Evolutionary conservation across 2,329 filamentous ascomycete species (phyloP), one percentile per base, ranked within the genome.

Genomic region (Colletotrichum horii): DNA sequence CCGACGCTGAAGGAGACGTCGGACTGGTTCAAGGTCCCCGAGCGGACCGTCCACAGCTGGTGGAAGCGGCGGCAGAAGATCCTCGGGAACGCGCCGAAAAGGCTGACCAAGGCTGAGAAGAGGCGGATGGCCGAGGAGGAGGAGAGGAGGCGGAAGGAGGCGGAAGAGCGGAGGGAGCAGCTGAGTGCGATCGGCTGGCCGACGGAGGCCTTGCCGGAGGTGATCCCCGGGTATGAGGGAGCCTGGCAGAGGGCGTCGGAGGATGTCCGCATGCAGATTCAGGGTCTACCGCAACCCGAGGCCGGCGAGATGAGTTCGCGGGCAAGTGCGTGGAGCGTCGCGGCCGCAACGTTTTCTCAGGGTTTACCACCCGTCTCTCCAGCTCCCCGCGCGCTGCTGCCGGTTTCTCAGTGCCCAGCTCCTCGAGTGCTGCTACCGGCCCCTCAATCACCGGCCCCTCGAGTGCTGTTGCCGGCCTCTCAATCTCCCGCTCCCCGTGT

Each of bases 21-120:
- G 16, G 58, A 70, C 16, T 64, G 71, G 56, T 70, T 70, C 58
- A 70, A 70, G 71, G 24, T 70, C 15, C 65, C 71, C 16, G 71
- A 70, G 70, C n/a, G 64, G 14, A 73, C 56, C n/a, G 58, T 73
- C 11, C 38, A 58, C 32, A 58, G 71, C 43, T 74, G 43, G 65
- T 74, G 66, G 66, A 62, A 64, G 38, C 38, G 58, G 24, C 38
- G 65, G 38, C 56, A 56, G 38, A 38, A n/a, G 43, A 64, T 64
- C 30, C 32, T 74, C n/a, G 56, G 38, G 38, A 38, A 38, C 38
- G 71, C 30, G 1, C 38, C 48, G 56, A 43, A 38, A 30, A 74
- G 26, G 66, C 24, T 60, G 32, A 67, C 48, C 43, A 60, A 56
- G 24, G 43, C 15, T 4, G 69, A 67, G 62, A 65, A 58, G 61